Evolutionary conservation across 352 stramenopile species (phyloP).

Genomic region (Phytophthora melonis): DNA sequence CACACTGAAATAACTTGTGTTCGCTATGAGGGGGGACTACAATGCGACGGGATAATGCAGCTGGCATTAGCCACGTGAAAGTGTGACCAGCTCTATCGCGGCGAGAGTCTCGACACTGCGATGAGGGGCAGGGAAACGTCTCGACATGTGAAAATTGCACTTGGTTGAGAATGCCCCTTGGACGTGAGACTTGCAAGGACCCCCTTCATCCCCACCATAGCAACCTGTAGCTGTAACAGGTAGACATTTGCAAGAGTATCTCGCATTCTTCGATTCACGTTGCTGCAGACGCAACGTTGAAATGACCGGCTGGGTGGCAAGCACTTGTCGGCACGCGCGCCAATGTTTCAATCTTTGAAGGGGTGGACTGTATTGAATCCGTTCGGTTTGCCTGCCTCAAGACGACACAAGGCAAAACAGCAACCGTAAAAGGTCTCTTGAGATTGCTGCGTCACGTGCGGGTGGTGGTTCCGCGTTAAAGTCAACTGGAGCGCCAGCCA

Average conservation of each 20-base stretch:
- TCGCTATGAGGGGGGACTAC: slow-evolving; percentile 3
- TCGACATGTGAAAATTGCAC: neutral
- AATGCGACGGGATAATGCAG: slow-evolving; percentile 28
- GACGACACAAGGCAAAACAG: too few relatives aligned
- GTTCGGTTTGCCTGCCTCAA: too few relatives aligned
- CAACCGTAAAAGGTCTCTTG: too few relatives aligned
- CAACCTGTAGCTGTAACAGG: slow-evolving; percentile 4
- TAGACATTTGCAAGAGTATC: slow-evolving; percentile 13
- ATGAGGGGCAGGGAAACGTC: slow-evolving; percentile 13
- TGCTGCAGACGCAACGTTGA: neutral
- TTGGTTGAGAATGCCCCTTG: slow-evolving; percentile 11
- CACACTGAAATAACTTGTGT: neutral
- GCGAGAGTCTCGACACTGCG: slow-evolving; percentile 19
- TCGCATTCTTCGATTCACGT: neutral
- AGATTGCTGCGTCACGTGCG: too few relatives aligned
- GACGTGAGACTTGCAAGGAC: neutral
- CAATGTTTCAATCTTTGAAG: too few relatives aligned
- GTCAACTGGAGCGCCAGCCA: neutral
- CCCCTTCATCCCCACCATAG: neutral
- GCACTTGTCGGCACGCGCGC: neutral
- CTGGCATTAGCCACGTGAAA: slow-evolving; percentile 14
- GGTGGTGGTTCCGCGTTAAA: too few relatives aligned
- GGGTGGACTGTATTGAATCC: too few relatives aligned
- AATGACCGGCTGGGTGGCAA: neutral
- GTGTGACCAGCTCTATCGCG: slow-evolving; percentile 22